Percentiles rank a stretch among this genome's conserved stretches.
Evolutionary conservation across 2,329 filamentous ascomycete genomes (phyloP).

Genomic region (Aureobasidium lini): DNA sequence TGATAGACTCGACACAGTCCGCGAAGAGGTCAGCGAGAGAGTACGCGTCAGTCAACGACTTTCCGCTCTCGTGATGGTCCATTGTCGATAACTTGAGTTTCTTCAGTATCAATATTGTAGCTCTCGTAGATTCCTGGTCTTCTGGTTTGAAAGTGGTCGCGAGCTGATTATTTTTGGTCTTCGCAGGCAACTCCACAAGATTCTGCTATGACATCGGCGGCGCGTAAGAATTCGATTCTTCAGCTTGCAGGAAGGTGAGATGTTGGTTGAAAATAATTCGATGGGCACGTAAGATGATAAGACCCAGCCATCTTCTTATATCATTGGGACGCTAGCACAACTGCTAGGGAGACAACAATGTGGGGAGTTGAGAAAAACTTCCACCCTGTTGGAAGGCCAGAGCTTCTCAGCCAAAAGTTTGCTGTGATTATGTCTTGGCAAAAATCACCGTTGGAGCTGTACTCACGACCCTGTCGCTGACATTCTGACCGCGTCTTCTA

Average conservation of each 20-base stretch:
- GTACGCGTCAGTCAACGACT: slow-evolving; percentile 31
- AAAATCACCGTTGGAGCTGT: background rate
- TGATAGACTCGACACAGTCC: slow-evolving; percentile 41
- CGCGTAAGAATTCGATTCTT: background rate
- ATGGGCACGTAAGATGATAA: background rate
- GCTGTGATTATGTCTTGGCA: background rate
- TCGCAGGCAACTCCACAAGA: background rate
- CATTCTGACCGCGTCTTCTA: no score
- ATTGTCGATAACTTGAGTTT: background rate
- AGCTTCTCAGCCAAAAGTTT: slow-evolving; percentile 8
- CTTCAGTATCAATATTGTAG: background rate
- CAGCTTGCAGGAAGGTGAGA: background rate
- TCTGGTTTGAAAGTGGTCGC: background rate
- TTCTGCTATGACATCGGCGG: slow-evolving; percentile 10
- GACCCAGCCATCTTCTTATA: slow-evolving; percentile 7
- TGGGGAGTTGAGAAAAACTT: background rate
- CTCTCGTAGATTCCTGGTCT: background rate
- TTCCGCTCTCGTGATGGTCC: slow-evolving; percentile 3
- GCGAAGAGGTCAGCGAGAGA: slow-evolving; percentile 40
- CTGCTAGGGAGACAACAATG: background rate
- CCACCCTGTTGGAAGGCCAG: background rate
- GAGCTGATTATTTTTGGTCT: background rate
- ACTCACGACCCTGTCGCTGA: slow-evolving; percentile 25
- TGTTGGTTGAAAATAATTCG: background rate
- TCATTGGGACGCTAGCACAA: slow-evolving; percentile 8